Base-by-base conservation (phyloP, 2,329 filamentous ascomycete species). In the Hypoxylon sp. region DNA sequence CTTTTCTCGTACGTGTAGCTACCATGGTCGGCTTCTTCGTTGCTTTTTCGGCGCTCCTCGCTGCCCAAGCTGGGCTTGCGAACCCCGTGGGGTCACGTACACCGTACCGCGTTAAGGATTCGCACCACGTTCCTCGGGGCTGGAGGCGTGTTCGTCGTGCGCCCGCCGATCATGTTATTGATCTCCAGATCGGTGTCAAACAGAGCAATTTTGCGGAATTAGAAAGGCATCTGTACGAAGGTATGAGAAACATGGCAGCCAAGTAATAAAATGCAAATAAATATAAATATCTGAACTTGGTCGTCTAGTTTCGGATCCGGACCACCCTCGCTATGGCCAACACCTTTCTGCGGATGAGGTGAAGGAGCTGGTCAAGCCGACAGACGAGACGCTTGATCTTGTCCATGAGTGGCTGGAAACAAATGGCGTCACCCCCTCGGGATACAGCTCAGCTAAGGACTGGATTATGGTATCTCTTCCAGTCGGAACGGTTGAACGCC, bases 111-210 rank as follows among this genome's bases (percentile, higher is more conserved):
- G 80, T 90, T 70, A 90, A 90, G 78, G 87, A 89, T 66, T 81
- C 79, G 14, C 86, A 89, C 74, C 71, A 78, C 70, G 83, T 86
- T 10, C 87, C 88, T 5, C 76, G 78, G 31, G 79, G 79, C 59
- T 90, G 87, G 87, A 81, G 77, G 8, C 80, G 80, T 65, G 74
- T 84, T 51, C 81, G 81, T 42, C 78, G 81, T 33, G 84, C 87
- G 2, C 81, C 85, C 42, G 80, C 82, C 48, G 77, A 81, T 17
- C 82, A 86, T 67, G 78, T 81, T 35, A 83, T 90, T 66, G 79
- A 86, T 37, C 78, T 90, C 51, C 84, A 87, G 54, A 89, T 90
- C 73, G 87, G 85, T 31, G 75, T 90, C 66, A 88, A 85, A 80
- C 87, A 90, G 75, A 81, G 82, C 64, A 84, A 85, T 47, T 87